These are phyloP conservation scores for Trametopsis cervina DNA, from an alignment of 768 basidiomycete genomes.

Conservation along the genomic window DNA sequence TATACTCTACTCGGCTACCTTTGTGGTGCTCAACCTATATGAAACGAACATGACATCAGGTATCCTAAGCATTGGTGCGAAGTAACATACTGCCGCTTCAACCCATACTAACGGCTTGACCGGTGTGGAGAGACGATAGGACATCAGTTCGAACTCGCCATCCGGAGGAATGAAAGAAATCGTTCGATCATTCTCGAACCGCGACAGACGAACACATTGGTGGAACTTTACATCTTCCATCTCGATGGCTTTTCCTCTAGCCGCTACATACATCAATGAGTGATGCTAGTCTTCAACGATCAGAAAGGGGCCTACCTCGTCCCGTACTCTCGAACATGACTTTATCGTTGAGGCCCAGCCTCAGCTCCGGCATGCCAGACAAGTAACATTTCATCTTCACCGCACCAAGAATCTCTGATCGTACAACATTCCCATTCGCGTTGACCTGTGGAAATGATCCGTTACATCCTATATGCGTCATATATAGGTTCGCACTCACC, in stretches of 20 bases:
- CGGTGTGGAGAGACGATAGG: constrained; percentile 90
- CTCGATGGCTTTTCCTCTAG: constrained; percentile 95
- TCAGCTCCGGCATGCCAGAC: constrained; percentile 97
- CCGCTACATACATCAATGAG: constrained; percentile 38
- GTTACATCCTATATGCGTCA: neutral
- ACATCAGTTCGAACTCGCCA: constrained; percentile 98
- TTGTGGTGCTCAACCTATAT: constrained; percentile 65
- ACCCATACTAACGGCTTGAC: constrained; percentile 98
- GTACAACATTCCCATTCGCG: constrained; percentile 92
- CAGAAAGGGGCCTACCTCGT: constrained; percentile 84
- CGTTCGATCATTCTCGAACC: constrained; percentile 98
- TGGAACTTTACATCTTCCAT: constrained; percentile 99
- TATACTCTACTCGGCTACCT: constrained; percentile 91
- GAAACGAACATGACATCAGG: neutral
- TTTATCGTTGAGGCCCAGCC: constrained; percentile 95
- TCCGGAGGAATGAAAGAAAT: constrained; percentile 99
- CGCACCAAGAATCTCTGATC: constrained; percentile 96
- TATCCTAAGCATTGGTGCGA: neutral
- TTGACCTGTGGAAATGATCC: constrained; percentile 60
- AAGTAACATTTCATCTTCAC: constrained; percentile 99
- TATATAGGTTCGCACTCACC: constrained; percentile 41
- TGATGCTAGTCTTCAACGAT: no score
- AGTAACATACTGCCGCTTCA: constrained; percentile 68
- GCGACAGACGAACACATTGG: constrained; percentile 94
- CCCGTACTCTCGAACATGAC: constrained; percentile 99